Percentiles rank a stretch among this genome's conserved stretches.
Evolutionary conservation across 257 asterid species (phyloP).

Genomic region (Solanum tarapatanum): DNA sequence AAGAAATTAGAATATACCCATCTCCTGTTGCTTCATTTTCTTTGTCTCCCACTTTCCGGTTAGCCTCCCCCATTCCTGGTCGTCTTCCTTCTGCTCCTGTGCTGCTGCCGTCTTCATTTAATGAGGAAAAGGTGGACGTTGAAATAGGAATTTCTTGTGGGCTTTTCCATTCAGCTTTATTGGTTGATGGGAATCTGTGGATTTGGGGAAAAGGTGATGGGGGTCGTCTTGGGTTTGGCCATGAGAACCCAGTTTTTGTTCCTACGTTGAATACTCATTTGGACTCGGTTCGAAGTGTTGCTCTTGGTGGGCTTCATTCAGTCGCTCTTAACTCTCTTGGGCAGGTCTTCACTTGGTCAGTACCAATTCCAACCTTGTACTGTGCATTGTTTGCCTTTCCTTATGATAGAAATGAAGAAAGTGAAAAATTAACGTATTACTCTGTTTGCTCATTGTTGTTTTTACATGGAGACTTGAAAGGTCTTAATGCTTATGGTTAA

Average conservation of each 20-base stretch:
- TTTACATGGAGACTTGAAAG: neutral
- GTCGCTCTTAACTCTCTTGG: constrained; percentile 69
- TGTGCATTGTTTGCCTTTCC: neutral
- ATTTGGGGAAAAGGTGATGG: constrained; percentile 99
- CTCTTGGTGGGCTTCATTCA: constrained; percentile 93
- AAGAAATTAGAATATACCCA: constrained; percentile 71
- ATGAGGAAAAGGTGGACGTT: neutral
- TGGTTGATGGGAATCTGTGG: constrained; percentile 69
- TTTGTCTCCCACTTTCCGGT: constrained; percentile 38
- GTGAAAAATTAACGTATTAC: neutral
- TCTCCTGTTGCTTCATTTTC: constrained; percentile 48
- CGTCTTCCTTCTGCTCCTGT: constrained; percentile 22
- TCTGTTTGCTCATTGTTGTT: neutral
- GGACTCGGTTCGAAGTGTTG: constrained; percentile 33
- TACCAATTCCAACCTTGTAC: neutral
- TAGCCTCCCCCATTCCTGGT: constrained; percentile 57
- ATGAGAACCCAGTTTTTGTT: constrained; percentile 56
- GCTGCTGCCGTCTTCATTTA: neutral
- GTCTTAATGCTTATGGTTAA: neutral
- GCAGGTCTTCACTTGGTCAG: constrained; percentile 85
- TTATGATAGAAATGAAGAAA: neutral
- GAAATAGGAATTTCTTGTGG: constrained; percentile 81
- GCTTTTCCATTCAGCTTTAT: constrained; percentile 75
- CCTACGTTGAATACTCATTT: constrained; percentile 54
- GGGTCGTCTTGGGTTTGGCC: constrained; percentile 86